phyloP scores from a whole-genome alignment of 2,329 filamentous ascomycete species.

The Macrophomina pseudophaseolina region DNA sequence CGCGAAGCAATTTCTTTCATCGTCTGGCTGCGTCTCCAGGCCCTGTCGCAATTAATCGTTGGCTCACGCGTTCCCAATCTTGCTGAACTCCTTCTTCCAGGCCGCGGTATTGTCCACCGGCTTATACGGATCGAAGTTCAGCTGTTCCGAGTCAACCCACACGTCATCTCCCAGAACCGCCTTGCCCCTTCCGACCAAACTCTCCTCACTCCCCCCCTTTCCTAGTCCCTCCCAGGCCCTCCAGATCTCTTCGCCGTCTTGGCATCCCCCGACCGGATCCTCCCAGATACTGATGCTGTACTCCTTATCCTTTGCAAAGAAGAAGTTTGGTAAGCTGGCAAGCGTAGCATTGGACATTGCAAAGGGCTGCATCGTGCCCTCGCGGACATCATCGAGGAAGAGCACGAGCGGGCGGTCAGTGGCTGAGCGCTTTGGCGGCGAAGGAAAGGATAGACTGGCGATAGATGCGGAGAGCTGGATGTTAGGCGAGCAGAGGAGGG shows the following conservation, averaged over 20 bases:
- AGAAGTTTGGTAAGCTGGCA: background rate
- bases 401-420: slow-evolving; percentile 34
- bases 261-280: background rate
- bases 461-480: slow-evolving; percentile 41
- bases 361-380: slow-evolving; percentile 49
- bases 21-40: too few relatives aligned
- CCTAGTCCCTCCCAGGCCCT: background rate
- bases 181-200: slow-evolving; percentile 3
- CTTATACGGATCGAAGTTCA: slow-evolving; percentile 22
- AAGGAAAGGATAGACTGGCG: background rate
- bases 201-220: background rate
- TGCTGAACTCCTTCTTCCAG: slow-evolving; percentile 14
- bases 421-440: background rate
- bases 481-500: slow-evolving; percentile 52
- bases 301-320: background rate
- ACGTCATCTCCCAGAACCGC: background rate
- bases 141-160: slow-evolving; percentile 6
- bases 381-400: slow-evolving; percentile 40
- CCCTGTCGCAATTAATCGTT: too few relatives aligned
- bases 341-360: slow-evolving; percentile 32
- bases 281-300: slow-evolving; percentile 4
- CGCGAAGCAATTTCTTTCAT: too few relatives aligned
- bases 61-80: background rate
- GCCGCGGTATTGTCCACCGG: background rate
- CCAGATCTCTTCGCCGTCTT: background rate